phyloP scores from a whole-genome alignment of 768 basidiomycete species.

The Hypholoma fasciculare region DNA sequence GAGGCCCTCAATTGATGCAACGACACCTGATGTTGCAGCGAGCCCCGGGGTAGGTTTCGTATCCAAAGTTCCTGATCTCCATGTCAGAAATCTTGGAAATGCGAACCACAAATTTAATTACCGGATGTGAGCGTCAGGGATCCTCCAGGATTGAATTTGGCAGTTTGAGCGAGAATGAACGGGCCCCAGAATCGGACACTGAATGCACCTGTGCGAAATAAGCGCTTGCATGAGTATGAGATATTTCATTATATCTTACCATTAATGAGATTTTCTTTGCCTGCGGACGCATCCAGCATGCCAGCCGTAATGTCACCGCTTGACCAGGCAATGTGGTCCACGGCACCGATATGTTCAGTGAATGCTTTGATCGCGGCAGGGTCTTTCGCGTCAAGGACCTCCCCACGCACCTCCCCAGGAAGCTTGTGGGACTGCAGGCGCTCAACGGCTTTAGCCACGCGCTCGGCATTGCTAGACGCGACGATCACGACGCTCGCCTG shows the following conservation, averaged over 20 bases:
- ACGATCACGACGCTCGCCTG: neutral
- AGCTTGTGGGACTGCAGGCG: neutral
- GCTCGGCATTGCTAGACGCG: neutral
- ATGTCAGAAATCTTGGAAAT: neutral
- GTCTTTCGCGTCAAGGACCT: neutral
- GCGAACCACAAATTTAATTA: neutral
- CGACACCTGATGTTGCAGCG: neutral
- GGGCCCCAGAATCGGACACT: conserved; percentile 7
- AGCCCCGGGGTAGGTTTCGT: neutral
- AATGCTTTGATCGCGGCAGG: neutral
- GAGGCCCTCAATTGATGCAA: neutral
- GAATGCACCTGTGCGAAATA: neutral
- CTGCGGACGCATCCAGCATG: too few species aligned
- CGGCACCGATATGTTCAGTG: neutral
- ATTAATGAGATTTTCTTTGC: neutral
- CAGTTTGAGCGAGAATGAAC: neutral
- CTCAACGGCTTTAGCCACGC: neutral
- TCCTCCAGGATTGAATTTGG: conserved; percentile 2
- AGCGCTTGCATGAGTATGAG: too few species aligned
- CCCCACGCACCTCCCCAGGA: conserved; percentile 1
- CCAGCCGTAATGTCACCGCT: neutral
- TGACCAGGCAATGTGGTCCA: conserved; percentile 2
- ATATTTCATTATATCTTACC: too few species aligned
- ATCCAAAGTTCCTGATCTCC: neutral
- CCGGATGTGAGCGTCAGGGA: conserved; percentile 3